Evolutionary conservation across 2,329 filamentous ascomycete genomes (phyloP), one percentile per base, ranked within the genome.

Genomic region (Ceratocystis cubensis): DNA sequence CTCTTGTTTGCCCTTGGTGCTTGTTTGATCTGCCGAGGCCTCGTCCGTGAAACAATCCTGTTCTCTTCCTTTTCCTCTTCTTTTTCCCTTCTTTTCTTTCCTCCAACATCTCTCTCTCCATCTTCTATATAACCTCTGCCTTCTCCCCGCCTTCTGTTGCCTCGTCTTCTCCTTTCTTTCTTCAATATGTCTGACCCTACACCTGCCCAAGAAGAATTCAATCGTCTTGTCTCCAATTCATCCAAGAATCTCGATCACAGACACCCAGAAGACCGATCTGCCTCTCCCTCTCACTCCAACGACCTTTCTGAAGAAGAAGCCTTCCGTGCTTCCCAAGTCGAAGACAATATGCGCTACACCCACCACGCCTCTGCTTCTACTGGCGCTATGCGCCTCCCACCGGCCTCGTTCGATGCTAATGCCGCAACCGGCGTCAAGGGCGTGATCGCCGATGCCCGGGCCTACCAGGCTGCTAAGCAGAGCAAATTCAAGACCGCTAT

Each of bases 401-500:
- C 83, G 8, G 78, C 78, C 13, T 81, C 79, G 66, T 87, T 87
- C 72, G 84, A 89, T 74, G 84, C 79, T 65, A 86, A 87, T 67
- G 82, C 84, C 70, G 86, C 88, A 71, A 93, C 89, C 2, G 89
- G 89, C 61, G 89, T 91, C 71, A 93, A 93, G 78, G 89, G 89
- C 69, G 89, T 94, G 75, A 93, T 94, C 72, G 88, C 89, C 71
- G 89, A 94, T 73, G 89, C 89, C 46, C 82, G 88, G 72, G 85
- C 86, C 72, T 93, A 88, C 75, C 87, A 90, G 76, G 80, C 83
- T 72, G 87, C 88, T 13, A 80, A 81, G 70, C 80, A 80, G 72
- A 76, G 73, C 71, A 83, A 82, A 69, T 84, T 81, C 78, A 78
- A 78, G 71, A 79, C 76, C 72, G 78, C 78, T 65, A 80, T 82